Evolutionary conservation across 2,329 filamentous ascomycete species (phyloP).

Genomic region (Venturia nashicola): DNA sequence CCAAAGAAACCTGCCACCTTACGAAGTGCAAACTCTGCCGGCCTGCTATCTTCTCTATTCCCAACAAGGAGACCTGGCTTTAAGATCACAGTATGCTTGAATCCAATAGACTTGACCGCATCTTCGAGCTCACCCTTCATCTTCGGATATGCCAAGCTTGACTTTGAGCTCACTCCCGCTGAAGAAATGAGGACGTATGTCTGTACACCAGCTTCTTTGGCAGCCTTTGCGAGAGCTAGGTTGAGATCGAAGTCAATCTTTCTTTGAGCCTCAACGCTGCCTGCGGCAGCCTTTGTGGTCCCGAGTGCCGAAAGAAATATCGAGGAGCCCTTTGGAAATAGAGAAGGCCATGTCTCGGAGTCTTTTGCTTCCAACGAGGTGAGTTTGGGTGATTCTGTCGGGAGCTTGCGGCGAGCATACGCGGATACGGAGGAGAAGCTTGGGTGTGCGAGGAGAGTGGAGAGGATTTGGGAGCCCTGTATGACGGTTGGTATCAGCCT

Average conservation of each 20-base stretch:
- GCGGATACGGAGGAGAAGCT: conserved; percentile 45
- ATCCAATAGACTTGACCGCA: conserved; percentile 55
- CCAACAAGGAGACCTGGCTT: conserved; percentile 68
- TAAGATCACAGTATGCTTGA: conserved; percentile 65
- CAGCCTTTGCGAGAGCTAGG: conserved; percentile 61
- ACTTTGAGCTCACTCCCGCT: conserved; percentile 38
- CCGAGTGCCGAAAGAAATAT: conserved; percentile 69
- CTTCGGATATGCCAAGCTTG: conserved; percentile 41
- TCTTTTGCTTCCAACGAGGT: conserved; percentile 55
- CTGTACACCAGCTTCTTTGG: conserved; percentile 57
- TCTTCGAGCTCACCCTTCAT: conserved; percentile 91
- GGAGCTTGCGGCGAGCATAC: conserved; percentile 54
- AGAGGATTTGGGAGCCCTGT: conserved; percentile 64
- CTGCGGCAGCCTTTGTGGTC: conserved; percentile 65
- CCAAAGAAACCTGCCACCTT: conserved; percentile 45
- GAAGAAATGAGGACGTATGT: conserved; percentile 69
- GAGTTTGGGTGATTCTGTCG: conserved; percentile 46
- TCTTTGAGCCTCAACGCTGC: conserved; percentile 67
- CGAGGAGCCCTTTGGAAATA: conserved; percentile 33
- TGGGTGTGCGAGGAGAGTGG: conserved; percentile 42
- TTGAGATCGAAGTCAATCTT: conserved; percentile 85
- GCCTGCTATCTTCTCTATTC: conserved; percentile 47
- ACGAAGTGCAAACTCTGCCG: conserved; percentile 45
- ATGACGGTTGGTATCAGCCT: conserved; percentile 15
- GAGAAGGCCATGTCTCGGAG: conserved; percentile 53